Base-by-base conservation (phyloP, 2,329 filamentous ascomycete genomes). In the Nakataea oryzae region DNA sequence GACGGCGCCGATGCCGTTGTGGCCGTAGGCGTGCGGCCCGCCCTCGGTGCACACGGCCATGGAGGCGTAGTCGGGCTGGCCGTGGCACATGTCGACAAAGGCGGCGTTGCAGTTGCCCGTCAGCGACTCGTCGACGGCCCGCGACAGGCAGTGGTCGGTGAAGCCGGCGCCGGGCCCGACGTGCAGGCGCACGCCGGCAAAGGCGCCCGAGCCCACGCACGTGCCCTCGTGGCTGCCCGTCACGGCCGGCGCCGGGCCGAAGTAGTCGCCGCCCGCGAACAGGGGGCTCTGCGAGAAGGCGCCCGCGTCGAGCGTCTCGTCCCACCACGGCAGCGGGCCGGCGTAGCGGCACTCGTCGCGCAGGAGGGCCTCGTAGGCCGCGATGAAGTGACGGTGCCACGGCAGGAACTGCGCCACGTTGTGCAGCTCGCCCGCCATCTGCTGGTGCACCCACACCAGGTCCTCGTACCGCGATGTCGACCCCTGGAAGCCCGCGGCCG, bases 341-440 rank as follows among this genome's bases (percentile, higher is more conserved):
- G 63, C 59, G 64, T 75, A 75, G 59, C 67, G 69, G 63, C 74
- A 77, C 68, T 78, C 74, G 17, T 72, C 64, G 28, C 72, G 71
- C 63, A 78, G 70, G 64, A 75, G 57, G 57, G 66, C 64, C 67
- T 77, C 74, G 64, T 74, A 74, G 3, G 71, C 66, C 63, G 67
- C 67, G 29, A 74, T 65, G 65, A 72, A 76, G 66, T 73, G 74
- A 27, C 75, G 70, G 69, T 77, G 75, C 73, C 74, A 77, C 21
- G 72, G 69, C 2, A 77, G 68, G 68, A 78, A 77, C 63, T 68
- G 67, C 34, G 64, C 66, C 12, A 68, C 66, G 9, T 66, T 63
- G 56, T 64, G 66, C 32, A 64, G 56, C 5, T 65, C 64, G 14
- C 66, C 66, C 55, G 64, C 63, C 57, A 68, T 27, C 54, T 67